Conservation (phyloP, 345 rosid species). For the Eucalyptus fibrosa region DNA sequence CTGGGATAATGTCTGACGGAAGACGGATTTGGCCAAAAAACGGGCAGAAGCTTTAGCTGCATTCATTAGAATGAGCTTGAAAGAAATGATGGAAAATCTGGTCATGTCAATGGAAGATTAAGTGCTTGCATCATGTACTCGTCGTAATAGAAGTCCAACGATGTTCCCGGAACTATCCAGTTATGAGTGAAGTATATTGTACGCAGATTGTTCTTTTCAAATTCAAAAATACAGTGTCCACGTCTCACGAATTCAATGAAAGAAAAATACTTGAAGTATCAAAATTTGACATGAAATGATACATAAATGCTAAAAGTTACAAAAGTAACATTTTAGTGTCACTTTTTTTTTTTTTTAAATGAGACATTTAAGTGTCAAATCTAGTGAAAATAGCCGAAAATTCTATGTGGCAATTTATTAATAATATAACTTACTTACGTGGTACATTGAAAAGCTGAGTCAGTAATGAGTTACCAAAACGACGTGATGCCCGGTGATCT, state of each 20-base stretch:
- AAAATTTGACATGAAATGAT: fast-evolving
- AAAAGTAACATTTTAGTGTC: fast-evolving
- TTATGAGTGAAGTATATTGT: not conserved
- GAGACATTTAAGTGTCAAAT: fast-evolving
- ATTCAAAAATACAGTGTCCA: not conserved
- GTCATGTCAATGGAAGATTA: not conserved
- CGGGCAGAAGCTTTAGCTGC: not conserved
- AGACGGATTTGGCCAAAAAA: not conserved
- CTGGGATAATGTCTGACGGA: not conserved
- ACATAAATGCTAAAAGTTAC: fast-evolving
- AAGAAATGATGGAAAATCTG: not conserved
- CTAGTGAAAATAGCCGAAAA: fast-evolving
- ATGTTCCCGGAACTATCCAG: not conserved
- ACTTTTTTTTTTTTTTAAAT: too few species aligned
- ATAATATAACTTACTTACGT: too few species aligned
- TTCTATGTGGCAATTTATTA: fast-evolving
- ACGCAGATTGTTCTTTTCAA: not conserved
- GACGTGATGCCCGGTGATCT: fast-evolving
- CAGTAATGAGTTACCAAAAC: fast-evolving
- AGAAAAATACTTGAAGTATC: fast-evolving
- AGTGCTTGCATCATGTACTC: not conserved
- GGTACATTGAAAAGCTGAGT: too few species aligned
- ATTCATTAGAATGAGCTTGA: not conserved
- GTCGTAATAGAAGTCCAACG: not conserved
- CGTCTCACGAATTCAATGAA: not conserved